Evolutionary conservation across 176 grass and related monocot genomes (phyloP), one percentile per base, ranked within the genome.

Genomic region (maize (Zea mays)): DNA sequence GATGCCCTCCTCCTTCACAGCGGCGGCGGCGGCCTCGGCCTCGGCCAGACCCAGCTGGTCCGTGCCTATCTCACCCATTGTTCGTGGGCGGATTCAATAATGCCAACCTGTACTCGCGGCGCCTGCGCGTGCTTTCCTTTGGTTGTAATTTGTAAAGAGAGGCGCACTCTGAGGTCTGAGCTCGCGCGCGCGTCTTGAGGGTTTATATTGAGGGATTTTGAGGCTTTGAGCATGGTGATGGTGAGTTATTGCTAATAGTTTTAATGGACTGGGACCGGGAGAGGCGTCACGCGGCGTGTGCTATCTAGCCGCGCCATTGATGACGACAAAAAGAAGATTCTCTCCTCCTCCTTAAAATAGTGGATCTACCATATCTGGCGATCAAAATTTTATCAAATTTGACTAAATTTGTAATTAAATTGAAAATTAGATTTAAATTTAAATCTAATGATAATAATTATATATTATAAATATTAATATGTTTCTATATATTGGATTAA

Each of bases 1-100:
- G 42, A 67, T 3, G 71, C 9, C 37, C 8, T 20, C 36, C 62
- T 8, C 47, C 52, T 74, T 42, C 10, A 3, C 52, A 36, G 27
- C 68, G 21, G 4, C 70, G 71, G 0, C 63, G 37, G 1, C 7
- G 17, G 4, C 9, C 8, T 20, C 17, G 45, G 7, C 48, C 42
- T 71, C 76, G 58, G 63, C 59, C 66, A 85, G 72, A 20, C 87
- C 82, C 59, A 78, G 82, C 72, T 81, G 42, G 65, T 89, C 72
- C 35, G 72, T 43, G 40, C 41, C 72, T 1, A 80, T 36, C 78
- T 89, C 87, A 4, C 82, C 87, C 82, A 89, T 89, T 27, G 82
- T 58, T 49, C 65, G 64, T 84, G 76, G 6, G 39, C 33, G 71
- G 63, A 39, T 52, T 88, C 44, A 74, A 79, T 74, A 77, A 58